Evolutionary conservation across 1,284 basidiomycete species (phyloP).

Genomic region (Ganoderma meredithae): DNA sequence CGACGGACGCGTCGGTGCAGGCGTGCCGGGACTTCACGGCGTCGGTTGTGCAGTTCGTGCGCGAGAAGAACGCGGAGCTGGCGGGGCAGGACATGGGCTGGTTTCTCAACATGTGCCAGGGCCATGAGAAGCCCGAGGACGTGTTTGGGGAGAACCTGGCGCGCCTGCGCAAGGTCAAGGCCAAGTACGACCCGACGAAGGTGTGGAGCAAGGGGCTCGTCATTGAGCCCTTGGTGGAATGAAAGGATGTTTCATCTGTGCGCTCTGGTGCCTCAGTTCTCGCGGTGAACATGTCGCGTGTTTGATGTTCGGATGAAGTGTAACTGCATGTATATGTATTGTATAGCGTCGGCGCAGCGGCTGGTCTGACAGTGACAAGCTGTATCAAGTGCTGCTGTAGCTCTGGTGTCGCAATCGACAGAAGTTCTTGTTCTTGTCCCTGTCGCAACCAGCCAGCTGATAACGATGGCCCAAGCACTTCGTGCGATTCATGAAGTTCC

Average conservation of each 20-base stretch:
- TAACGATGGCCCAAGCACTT: background rate
- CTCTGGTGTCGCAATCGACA: background rate
- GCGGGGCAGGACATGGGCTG: slow-evolving; percentile 31
- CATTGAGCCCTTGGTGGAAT: slow-evolving; percentile 33
- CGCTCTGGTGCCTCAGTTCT: background rate
- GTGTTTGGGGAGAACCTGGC: slow-evolving; percentile 43
- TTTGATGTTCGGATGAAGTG: background rate
- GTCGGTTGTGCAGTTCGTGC: slow-evolving; percentile 28
- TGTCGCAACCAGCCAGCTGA: background rate
- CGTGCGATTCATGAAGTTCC: background rate
- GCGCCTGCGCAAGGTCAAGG: slow-evolving; percentile 41
- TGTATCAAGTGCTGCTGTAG: background rate
- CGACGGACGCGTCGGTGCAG: slow-evolving; percentile 26
- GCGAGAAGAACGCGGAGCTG: slow-evolving; percentile 32
- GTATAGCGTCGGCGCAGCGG: background rate
- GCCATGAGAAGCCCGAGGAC: slow-evolving; percentile 36
- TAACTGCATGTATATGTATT: background rate
- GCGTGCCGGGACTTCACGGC: slow-evolving; percentile 21
- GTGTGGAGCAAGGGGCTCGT: slow-evolving; percentile 42
- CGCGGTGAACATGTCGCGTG: background rate
- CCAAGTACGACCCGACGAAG: slow-evolving; percentile 45
- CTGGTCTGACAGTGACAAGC: background rate
- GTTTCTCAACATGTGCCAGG: slow-evolving; percentile 34
- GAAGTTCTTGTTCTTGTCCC: background rate
- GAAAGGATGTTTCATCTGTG: background rate